Conservation (phyloP, 768 basidiomycete species). For the Gymnopilus dilepis region DNA sequence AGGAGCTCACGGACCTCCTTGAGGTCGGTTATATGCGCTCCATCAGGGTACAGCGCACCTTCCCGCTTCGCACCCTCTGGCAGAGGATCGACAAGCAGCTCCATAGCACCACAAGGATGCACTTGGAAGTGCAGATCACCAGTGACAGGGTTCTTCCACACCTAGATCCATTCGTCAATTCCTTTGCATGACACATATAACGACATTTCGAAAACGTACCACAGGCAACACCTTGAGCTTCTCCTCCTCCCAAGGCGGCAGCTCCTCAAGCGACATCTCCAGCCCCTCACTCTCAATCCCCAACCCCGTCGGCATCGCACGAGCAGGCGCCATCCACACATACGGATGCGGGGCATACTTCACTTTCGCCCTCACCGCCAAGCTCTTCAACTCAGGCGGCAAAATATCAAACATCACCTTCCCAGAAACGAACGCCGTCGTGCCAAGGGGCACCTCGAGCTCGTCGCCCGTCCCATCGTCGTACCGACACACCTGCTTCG, state of each 20-base stretch:
- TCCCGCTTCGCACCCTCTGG: constrained; percentile 61
- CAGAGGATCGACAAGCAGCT: constrained; percentile 76
- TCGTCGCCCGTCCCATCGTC: constrained; percentile 90
- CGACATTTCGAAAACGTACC: constrained; percentile 32
- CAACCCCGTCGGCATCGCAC: constrained; percentile 76
- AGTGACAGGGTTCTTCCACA: constrained; percentile 94
- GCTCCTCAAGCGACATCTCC: constrained; percentile 67
- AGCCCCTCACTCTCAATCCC: constrained; percentile 82
- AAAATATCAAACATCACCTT: constrained; percentile 85
- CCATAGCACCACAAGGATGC: constrained; percentile 77
- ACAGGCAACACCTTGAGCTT: constrained; percentile 77
- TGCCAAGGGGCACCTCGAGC: constrained; percentile 81
- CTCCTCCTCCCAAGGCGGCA: constrained; percentile 83
- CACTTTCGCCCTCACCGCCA: constrained; percentile 79
- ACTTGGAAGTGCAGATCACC: constrained; percentile 87
- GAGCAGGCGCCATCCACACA: constrained; percentile 87
- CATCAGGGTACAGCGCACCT: constrained; percentile 82
- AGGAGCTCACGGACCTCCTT: constrained; percentile 72
- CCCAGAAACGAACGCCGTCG: constrained; percentile 85
- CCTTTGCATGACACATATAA: constrained; percentile 3
- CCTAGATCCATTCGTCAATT: constrained; percentile 40
- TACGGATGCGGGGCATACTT: constrained; percentile 87
- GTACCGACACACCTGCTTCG: constrained; percentile 68
- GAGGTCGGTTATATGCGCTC: constrained; percentile 76
- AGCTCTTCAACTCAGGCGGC: constrained; percentile 70